A percentile compares a stretch with the other conserved stretches of the same genome.
Evolutionary conservation across 805 yeast species (phyloP).

Genomic region (Tetrapisispora phaffii): DNA sequence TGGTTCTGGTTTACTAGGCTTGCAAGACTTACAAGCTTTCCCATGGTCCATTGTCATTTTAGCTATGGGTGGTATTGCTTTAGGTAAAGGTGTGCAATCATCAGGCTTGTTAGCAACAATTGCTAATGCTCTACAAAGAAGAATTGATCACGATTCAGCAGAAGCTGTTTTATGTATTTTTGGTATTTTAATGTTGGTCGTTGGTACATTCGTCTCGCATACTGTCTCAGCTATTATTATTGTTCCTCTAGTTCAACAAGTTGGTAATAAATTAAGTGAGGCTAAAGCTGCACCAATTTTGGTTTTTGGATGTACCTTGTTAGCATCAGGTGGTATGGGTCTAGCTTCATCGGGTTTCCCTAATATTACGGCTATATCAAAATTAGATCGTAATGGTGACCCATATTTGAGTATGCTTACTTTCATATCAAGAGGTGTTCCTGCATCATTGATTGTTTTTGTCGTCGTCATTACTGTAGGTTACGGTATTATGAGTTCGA

Average conservation of each 20-base stretch:
- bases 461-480: constrained; percentile 68
- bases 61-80: constrained; percentile 95
- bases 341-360: constrained; percentile 96
- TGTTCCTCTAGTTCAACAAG: constrained; percentile 79
- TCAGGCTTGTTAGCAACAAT: constrained; percentile 78
- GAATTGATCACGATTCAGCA: constrained; percentile 50
- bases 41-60: constrained; percentile 93
- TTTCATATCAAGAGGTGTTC: constrained; percentile 85
- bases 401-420: constrained; percentile 74
- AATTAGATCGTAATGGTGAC: constrained; percentile 84
- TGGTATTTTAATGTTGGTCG: constrained; percentile 69
- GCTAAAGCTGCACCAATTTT: constrained; percentile 56
- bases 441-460: constrained; percentile 71
- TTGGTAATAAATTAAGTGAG: constrained; percentile 59
- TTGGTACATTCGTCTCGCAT: constrained; percentile 93
- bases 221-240: constrained; percentile 93
- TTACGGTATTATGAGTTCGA: constrained; percentile 54
- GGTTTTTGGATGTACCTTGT: constrained; percentile 41
- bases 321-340: constrained; percentile 94
- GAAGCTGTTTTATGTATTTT: constrained; percentile 71
- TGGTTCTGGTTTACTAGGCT: constrained; percentile 75
- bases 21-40: constrained; percentile 85
- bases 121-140: constrained; percentile 56
- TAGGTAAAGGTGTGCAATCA: constrained; percentile 88
- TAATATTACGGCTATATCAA: constrained; percentile 93